Percentiles rank a stretch among this genome's conserved stretches.
Conservation (phyloP, 345 rosid genomes). For the Tarenaya hassleriana region DNA sequence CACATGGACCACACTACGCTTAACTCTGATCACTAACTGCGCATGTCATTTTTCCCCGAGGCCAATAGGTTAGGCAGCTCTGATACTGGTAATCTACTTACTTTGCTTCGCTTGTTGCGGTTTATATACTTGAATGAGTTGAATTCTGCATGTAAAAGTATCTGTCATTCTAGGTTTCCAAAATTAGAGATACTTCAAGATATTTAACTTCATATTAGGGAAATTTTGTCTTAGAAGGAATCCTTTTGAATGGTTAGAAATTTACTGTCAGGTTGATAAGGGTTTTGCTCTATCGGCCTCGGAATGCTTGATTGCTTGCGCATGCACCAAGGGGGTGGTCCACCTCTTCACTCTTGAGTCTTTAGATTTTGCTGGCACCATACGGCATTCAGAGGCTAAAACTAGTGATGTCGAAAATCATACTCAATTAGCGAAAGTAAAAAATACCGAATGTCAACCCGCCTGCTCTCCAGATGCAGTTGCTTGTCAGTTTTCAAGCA, state of each 20-base stretch:
- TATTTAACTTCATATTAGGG: not conserved
- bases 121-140: too few relatives aligned
- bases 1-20: too few relatives aligned
- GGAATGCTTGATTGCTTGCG: conserved; percentile 63
- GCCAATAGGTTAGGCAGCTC: too few relatives aligned
- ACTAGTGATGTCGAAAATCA: conserved; percentile 26
- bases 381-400: conserved; percentile 49
- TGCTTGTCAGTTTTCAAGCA: conserved; percentile 70
- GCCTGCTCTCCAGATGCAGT: conserved; percentile 52
- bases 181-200: too few relatives aligned
- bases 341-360: conserved; percentile 40
- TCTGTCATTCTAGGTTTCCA: not conserved
- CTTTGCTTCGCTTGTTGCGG: too few relatives aligned
- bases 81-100: too few relatives aligned
- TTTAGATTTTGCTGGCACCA: conserved; percentile 40
- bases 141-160: too few relatives aligned
- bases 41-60: too few relatives aligned
- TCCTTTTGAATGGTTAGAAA: conserved; percentile 1
- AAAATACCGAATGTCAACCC: conserved; percentile 24
- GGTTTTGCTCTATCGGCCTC: conserved; percentile 69
- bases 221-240: not conserved
- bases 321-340: conserved; percentile 62
- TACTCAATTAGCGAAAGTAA: conserved; percentile 12
- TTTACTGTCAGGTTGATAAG: conserved; percentile 57
- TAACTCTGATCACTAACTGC: too few relatives aligned